Evolutionary conservation across 768 basidiomycete species (phyloP).

Genomic region (Scleroderma citrinum): DNA sequence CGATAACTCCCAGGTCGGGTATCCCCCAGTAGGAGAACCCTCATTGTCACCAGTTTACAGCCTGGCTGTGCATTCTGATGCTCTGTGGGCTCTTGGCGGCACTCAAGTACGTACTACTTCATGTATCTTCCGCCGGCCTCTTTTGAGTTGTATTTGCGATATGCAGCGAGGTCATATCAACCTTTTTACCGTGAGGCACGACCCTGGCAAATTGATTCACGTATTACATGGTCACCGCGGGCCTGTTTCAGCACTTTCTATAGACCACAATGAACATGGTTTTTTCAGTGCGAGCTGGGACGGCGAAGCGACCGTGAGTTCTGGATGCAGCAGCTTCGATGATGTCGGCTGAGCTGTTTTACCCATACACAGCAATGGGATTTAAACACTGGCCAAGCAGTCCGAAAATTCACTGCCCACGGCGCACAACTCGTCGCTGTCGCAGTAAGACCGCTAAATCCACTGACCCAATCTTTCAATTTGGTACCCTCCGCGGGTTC

Average conservation of each 20-base stretch:
- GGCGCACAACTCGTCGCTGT: constrained; percentile 80
- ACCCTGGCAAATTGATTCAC: constrained; percentile 75
- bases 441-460: constrained; percentile 61
- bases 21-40: constrained; percentile 43
- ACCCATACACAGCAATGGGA: constrained; percentile 82
- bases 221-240: constrained; percentile 62
- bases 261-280: constrained; percentile 77
- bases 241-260: constrained; percentile 78
- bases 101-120: constrained; percentile 56
- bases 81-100: constrained; percentile 87
- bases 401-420: constrained; percentile 75
- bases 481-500: constrained; percentile 22
- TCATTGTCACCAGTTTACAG: constrained; percentile 77
- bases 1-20: constrained; percentile 14
- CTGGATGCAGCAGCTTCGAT: neutral
- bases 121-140: constrained; percentile 13
- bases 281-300: constrained; percentile 96
- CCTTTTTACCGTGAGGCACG: constrained; percentile 88
- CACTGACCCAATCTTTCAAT: constrained; percentile 29
- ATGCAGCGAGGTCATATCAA: constrained; percentile 83
- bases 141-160: constrained; percentile 10
- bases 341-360: constrained; percentile 4
- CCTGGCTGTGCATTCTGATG: constrained; percentile 87
- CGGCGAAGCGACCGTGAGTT: constrained; percentile 73
- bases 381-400: constrained; percentile 79